Evolutionary conservation across 495 filamentous ascomycete genomes (phyloP).

Genomic region (Podospora comata): DNA sequence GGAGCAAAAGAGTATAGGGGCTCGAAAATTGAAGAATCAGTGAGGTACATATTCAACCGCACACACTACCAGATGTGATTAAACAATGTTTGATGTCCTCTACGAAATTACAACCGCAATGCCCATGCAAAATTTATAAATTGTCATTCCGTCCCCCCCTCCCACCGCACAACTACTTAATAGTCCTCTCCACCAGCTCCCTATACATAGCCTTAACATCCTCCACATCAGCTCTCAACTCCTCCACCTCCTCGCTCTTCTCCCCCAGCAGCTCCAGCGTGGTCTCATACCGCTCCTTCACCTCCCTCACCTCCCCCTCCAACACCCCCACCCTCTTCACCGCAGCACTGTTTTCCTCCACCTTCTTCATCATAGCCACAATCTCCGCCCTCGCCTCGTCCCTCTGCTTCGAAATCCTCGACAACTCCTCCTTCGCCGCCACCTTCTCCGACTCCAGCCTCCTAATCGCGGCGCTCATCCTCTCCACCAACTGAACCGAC

Average conservation of each 20-base stretch:
- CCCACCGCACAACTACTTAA: conserved; percentile 37
- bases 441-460: conserved; percentile 89
- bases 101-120: no score
- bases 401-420: conserved; percentile 72
- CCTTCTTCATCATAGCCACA: conserved; percentile 79
- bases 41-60: no score
- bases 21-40: no score
- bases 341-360: conserved; percentile 63
- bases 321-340: conserved; percentile 59
- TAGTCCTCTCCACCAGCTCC: conserved; percentile 82
- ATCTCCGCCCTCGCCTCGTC: conserved; percentile 92
- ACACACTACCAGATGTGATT: no score
- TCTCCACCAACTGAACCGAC: conserved; percentile 91
- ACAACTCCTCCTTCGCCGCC: conserved; percentile 77
- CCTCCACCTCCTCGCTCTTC: conserved; percentile 91
- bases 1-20: background rate
- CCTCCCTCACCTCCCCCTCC: conserved; percentile 61
- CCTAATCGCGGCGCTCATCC: conserved; percentile 90
- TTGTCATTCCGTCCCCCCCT: background rate
- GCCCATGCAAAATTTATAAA: background rate
- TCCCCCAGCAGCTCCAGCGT: conserved; percentile 93
- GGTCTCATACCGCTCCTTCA: conserved; percentile 75
- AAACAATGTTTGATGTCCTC: no score
- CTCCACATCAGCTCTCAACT: conserved; percentile 80
- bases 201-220: conserved; percentile 95